Conservation (phyloP, 2,329 filamentous ascomycete genomes). For the Penicillium sp. region DNA sequence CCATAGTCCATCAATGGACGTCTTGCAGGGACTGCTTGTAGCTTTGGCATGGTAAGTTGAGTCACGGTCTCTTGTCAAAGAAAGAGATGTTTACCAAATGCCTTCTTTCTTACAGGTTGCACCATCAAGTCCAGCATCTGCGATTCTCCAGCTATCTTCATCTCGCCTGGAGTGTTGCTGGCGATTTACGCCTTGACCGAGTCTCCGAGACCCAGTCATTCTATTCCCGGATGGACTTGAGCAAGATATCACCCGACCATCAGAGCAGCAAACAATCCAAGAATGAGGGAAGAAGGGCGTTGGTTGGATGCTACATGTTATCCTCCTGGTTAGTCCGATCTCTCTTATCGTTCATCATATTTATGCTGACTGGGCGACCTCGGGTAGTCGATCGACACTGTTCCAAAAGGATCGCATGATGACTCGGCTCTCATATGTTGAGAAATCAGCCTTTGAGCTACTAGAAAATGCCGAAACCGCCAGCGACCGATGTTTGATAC, state of each 20-base stretch:
- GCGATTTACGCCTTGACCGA: background rate
- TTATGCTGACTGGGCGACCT: background rate
- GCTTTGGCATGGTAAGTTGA: slow-evolving; percentile 2
- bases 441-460: background rate
- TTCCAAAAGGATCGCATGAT: slow-evolving; percentile 6
- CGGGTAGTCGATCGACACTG: background rate
- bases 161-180: background rate
- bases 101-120: background rate
- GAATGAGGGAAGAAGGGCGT: slow-evolving; percentile 1
- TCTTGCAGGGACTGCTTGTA: background rate
- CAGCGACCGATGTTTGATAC: slow-evolving; percentile 1
- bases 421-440: background rate
- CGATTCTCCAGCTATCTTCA: slow-evolving; percentile 3
- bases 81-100: background rate
- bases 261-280: background rate
- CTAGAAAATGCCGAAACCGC: background rate
- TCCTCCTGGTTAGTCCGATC: slow-evolving; percentile 1
- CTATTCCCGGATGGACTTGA: slow-evolving; percentile 1
- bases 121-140: background rate
- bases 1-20: slow-evolving; percentile 2
- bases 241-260: background rate
- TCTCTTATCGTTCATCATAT: too few species aligned
- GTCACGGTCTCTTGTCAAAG: background rate
- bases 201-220: background rate
- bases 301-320: slow-evolving; percentile 5